Percentiles rank a stretch among this genome's conserved stretches.
Conservation (phyloP, 352 stramenopile species). For the Pythium insidiosum region DNA sequence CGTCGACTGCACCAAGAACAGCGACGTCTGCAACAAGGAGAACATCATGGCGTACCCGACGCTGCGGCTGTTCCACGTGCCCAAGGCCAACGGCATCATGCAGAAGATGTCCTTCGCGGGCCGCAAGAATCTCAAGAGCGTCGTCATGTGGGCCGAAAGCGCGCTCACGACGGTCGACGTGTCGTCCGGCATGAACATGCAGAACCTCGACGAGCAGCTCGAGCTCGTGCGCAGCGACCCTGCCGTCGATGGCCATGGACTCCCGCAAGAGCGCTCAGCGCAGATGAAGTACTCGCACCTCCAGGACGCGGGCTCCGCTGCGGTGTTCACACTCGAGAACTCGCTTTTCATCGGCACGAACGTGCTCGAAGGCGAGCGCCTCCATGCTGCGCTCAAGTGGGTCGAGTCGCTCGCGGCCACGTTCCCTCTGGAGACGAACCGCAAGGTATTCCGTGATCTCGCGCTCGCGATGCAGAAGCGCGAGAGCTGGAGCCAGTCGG, state of each 20-base stretch:
- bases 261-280: constrained; percentile 34
- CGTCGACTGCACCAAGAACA: constrained; percentile 66
- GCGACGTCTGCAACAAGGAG: constrained; percentile 48
- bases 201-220: constrained; percentile 38
- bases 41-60: constrained; percentile 53
- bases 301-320: constrained; percentile 54
- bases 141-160: constrained; percentile 63
- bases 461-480: constrained; percentile 25
- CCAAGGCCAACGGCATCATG: constrained; percentile 16
- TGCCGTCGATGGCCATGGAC: constrained; percentile 15
- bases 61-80: constrained; percentile 70
- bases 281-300: constrained; percentile 63
- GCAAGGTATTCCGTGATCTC: constrained; percentile 33
- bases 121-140: constrained; percentile 23
- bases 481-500: constrained; percentile 35
- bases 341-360: constrained; percentile 60
- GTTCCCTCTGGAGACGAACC: constrained; percentile 68
- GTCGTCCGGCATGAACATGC: constrained; percentile 34
- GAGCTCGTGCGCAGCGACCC: constrained; percentile 36
- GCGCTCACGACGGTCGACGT: constrained; percentile 41
- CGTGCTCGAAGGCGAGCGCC: constrained; percentile 55
- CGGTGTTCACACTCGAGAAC: constrained; percentile 62
- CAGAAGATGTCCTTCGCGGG: constrained; percentile 24
- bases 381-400: constrained; percentile 55
- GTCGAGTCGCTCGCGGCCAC: constrained; percentile 40